Evolutionary conservation across 169 alveolate genomes (phyloP).

Genomic region (Plasmodium reichenowi): DNA sequence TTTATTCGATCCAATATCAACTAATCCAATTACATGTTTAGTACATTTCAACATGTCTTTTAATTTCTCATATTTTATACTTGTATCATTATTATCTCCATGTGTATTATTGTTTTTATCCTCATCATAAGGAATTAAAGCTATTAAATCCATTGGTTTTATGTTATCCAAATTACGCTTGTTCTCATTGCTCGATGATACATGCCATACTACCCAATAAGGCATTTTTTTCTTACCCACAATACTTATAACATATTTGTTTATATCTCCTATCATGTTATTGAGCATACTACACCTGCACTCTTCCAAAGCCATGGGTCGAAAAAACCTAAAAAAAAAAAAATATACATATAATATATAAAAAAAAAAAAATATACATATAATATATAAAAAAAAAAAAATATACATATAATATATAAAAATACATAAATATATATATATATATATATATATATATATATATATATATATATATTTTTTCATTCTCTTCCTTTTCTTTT

Average conservation of each 20-base stretch:
- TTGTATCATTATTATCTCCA: constrained; percentile 16
- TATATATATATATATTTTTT: too few species aligned
- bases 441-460: too few species aligned
- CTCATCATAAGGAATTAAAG: constrained; percentile 46
- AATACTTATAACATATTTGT: constrained; percentile 29
- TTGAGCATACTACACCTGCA: constrained; percentile 52
- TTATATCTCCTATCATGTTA: constrained; percentile 45
- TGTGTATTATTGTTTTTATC: constrained; percentile 3
- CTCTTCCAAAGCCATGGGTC: constrained; percentile 72
- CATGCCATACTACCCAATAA: constrained; percentile 61
- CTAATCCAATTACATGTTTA: constrained; percentile 64
- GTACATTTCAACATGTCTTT: constrained; percentile 39
- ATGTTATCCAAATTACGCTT: constrained; percentile 20
- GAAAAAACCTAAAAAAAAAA: constrained; percentile 35
- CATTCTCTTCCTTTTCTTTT: neutral
- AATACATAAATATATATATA: neutral
- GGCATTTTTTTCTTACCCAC: constrained; percentile 62
- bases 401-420: too few species aligned
- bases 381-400: constrained; percentile 1
- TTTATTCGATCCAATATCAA: constrained; percentile 58
- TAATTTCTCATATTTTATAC: constrained; percentile 43
- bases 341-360: neutral
- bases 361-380: neutral
- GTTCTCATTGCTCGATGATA: constrained; percentile 16
- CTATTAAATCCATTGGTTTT: constrained; percentile 73